Evolutionary conservation across 2,329 filamentous ascomycete genomes (phyloP).

Genomic region (Arthrobotrys entomopaga): DNA sequence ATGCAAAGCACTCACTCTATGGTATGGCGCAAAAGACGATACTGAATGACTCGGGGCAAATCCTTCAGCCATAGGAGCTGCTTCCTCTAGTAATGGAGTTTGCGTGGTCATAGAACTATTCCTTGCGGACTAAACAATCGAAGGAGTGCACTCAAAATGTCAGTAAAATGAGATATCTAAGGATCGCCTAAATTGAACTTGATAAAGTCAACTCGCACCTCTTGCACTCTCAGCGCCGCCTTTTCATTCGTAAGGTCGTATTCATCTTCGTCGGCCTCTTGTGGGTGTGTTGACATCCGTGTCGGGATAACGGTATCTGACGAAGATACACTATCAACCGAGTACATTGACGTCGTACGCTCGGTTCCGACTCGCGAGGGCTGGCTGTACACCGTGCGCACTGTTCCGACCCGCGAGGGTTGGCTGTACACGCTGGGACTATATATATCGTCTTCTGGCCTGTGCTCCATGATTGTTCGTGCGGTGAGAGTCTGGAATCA

Average conservation of each 20-base stretch:
- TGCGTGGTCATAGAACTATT: constrained; percentile 10
- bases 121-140: constrained; percentile 2
- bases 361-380: constrained; percentile 23
- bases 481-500: neutral
- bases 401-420: constrained; percentile 27
- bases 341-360: constrained; percentile 15
- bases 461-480: constrained; percentile 16
- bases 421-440: constrained; percentile 47
- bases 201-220: neutral
- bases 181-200: neutral
- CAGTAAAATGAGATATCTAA: too few relatives aligned
- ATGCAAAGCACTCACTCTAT: constrained; percentile 14
- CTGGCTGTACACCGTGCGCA: constrained; percentile 30
- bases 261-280: neutral
- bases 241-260: constrained; percentile 16
- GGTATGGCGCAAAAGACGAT: constrained; percentile 1
- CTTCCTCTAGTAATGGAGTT: constrained; percentile 30
- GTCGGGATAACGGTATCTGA: constrained; percentile 17
- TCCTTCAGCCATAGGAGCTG: constrained; percentile 5
- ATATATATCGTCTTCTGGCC: constrained; percentile 16
- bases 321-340: constrained; percentile 15
- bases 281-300: neutral
- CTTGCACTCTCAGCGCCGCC: neutral
- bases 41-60: too few relatives aligned
- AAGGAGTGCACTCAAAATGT: too few relatives aligned